Evolutionary conservation across 2,329 filamentous ascomycete genomes (phyloP).

Genomic region (Aureobasidium sp.): DNA sequence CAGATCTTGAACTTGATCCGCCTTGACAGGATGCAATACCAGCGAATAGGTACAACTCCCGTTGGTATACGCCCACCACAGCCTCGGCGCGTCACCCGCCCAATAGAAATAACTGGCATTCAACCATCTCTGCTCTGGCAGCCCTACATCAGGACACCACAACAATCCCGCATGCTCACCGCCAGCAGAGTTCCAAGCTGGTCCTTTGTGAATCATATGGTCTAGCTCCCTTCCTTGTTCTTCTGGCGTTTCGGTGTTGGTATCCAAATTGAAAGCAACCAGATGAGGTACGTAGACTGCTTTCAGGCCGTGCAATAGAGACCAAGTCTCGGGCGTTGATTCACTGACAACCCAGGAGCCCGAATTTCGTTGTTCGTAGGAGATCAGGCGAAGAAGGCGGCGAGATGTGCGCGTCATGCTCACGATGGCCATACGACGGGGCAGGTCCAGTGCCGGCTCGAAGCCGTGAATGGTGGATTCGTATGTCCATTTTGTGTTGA

Average conservation of each 20-base stretch:
- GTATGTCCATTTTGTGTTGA: not conserved
- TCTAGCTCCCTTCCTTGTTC: not conserved
- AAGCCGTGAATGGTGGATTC: not conserved
- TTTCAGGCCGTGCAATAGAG: not conserved
- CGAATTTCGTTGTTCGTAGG: not conserved
- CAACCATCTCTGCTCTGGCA: not conserved
- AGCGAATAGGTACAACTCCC: not conserved
- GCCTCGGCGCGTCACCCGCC: not conserved
- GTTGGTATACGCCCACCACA: not conserved
- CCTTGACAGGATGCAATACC: not conserved
- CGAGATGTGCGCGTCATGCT: not conserved
- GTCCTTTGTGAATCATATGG: not conserved
- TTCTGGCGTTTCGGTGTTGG: not conserved
- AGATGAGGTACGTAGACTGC: not conserved
- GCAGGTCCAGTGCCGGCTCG: not conserved
- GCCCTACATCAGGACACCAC: not conserved
- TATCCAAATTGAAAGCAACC: not conserved
- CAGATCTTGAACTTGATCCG: not conserved
- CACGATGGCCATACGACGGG: not conserved
- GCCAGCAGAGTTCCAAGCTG: not conserved
- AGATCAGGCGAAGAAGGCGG: not conserved
- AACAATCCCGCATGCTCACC: not conserved
- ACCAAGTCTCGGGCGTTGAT: not conserved
- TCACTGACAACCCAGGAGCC: not conserved
- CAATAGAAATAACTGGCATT: conserved; percentile 1